These are phyloP conservation scores for Lyophyllum decastes DNA, from an alignment of 768 basidiomycete species.

Conservation along the genomic window DNA sequence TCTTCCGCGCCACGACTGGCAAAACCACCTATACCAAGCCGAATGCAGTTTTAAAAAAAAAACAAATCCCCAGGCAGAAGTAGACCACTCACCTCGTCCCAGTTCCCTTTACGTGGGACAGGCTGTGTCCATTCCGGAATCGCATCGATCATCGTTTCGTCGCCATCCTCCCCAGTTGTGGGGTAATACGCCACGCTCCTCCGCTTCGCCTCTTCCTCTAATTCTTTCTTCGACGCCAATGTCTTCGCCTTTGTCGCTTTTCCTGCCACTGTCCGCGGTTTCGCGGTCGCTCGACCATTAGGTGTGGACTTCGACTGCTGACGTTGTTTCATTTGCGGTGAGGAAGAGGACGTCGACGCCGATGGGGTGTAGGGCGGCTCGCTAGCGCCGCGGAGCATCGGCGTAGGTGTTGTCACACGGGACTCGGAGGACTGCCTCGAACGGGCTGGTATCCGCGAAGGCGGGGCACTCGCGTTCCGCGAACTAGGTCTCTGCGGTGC, in stretches of 20 bases:
- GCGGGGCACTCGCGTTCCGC: slow-evolving; percentile 28
- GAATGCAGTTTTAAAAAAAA: neutral
- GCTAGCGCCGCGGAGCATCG: slow-evolving; percentile 33
- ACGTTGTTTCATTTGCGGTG: slow-evolving; percentile 25
- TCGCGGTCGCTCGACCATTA: slow-evolving; percentile 31
- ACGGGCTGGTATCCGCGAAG: slow-evolving; percentile 43
- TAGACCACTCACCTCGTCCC: slow-evolving; percentile 69
- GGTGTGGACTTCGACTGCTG: slow-evolving; percentile 29
- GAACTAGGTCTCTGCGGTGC: slow-evolving; percentile 30
- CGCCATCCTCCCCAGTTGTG: slow-evolving; percentile 39
- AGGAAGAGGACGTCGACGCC: slow-evolving; percentile 29
- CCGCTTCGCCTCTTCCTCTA: slow-evolving; percentile 47
- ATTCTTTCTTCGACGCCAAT: slow-evolving; percentile 35
- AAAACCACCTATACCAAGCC: slow-evolving; percentile 62
- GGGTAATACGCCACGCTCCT: slow-evolving; percentile 72
- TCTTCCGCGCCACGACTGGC: slow-evolving; percentile 83
- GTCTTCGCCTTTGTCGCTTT: slow-evolving; percentile 42
- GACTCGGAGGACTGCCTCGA: slow-evolving; percentile 49
- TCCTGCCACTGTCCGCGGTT: slow-evolving; percentile 29
- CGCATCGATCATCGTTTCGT: slow-evolving; percentile 61
- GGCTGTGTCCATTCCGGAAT: slow-evolving; percentile 86
- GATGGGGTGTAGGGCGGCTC: slow-evolving; percentile 41
- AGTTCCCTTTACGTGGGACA: slow-evolving; percentile 65
- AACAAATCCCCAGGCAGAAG: neutral
- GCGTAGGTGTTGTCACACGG: slow-evolving; percentile 44